phyloP scores from a whole-genome alignment of 2,329 filamentous ascomycete species.

The Amylocarpus encephaloides region DNA sequence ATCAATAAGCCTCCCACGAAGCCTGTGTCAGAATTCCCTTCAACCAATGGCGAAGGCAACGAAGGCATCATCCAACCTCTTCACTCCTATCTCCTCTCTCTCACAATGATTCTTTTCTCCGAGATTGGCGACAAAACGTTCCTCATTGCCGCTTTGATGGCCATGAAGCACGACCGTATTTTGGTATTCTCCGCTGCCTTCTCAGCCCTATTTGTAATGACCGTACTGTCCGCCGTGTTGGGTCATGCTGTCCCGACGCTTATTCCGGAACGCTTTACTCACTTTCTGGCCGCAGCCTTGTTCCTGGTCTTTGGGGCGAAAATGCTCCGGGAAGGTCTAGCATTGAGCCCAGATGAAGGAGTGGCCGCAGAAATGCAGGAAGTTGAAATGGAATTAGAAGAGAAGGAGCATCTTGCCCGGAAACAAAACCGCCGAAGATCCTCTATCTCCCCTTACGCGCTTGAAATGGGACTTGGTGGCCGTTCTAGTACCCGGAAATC shows the following conservation, averaged over 20 bases:
- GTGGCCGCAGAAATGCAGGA: constrained; percentile 97
- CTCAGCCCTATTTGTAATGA: constrained; percentile 87
- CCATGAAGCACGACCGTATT: constrained; percentile 93
- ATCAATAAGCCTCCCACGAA: constrained; percentile 39
- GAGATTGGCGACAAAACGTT: constrained; percentile 99
- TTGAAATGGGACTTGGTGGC: constrained; percentile 70
- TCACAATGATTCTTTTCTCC: constrained; percentile 96
- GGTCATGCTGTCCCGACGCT: constrained; percentile 88
- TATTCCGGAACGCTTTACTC: constrained; percentile 85
- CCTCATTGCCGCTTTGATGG: constrained; percentile 94
- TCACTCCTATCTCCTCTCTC: constrained; percentile 85
- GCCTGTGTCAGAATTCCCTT: constrained; percentile 27
- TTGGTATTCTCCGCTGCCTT: constrained; percentile 96
- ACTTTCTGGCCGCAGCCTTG: constrained; percentile 73
- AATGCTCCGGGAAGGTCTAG: constrained; percentile 77
- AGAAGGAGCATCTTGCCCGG: constrained; percentile 75
- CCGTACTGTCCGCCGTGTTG: constrained; percentile 82
- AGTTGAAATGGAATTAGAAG: constrained; percentile 86
- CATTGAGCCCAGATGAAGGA: constrained; percentile 83
- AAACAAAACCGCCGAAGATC: constrained; percentile 60
- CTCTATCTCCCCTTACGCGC: constrained; percentile 65
- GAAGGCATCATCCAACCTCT: constrained; percentile 66
- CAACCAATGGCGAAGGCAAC: constrained; percentile 35
- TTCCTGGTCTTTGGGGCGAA: constrained; percentile 87
- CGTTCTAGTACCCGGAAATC: constrained; percentile 57